These are phyloP conservation scores for Nymphaea thermarum DNA, from an alignment of 164 flowering plant genomes.

Conservation along the genomic window DNA sequence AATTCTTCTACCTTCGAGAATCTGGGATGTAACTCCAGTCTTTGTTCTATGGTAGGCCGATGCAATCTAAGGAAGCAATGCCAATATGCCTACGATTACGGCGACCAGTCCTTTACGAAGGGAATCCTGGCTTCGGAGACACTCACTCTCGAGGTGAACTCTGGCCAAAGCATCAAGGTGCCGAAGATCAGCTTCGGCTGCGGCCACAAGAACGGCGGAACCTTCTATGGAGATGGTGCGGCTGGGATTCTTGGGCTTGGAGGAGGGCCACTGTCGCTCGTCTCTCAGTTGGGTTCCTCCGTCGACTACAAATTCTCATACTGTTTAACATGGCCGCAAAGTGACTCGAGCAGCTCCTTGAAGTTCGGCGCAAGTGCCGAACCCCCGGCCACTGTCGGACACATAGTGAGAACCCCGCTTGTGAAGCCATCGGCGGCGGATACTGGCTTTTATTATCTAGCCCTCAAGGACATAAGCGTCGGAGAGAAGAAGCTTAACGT, in stretches of 20 bases:
- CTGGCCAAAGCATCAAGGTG: not conserved
- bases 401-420: constrained; percentile 32
- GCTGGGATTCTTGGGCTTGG: not conserved
- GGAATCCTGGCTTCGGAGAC: constrained; percentile 37
- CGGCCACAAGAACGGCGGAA: constrained; percentile 29
- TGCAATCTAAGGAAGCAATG: constrained; percentile 10
- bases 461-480: constrained; percentile 62
- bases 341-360: constrained; percentile 33
- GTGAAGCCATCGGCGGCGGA: constrained; percentile 34
- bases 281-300: constrained; percentile 55
- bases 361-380: constrained; percentile 51
- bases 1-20: constrained; percentile 23
- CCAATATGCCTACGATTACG: constrained; percentile 16
- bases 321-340: constrained; percentile 54
- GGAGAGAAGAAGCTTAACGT: constrained; percentile 42
- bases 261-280: constrained; percentile 6
- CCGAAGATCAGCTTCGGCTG: constrained; percentile 30
- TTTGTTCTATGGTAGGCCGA: constrained; percentile 11
- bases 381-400: not conserved
- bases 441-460: constrained; percentile 59
- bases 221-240: constrained; percentile 7
- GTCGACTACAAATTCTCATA: constrained; percentile 49
- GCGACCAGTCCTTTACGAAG: constrained; percentile 19
- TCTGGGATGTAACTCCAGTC: constrained; percentile 18
- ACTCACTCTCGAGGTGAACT: constrained; percentile 17